phyloP scores from a whole-genome alignment of 2,329 filamentous ascomycete genomes.

The Graphilbum ipis-grandicollis region DNA sequence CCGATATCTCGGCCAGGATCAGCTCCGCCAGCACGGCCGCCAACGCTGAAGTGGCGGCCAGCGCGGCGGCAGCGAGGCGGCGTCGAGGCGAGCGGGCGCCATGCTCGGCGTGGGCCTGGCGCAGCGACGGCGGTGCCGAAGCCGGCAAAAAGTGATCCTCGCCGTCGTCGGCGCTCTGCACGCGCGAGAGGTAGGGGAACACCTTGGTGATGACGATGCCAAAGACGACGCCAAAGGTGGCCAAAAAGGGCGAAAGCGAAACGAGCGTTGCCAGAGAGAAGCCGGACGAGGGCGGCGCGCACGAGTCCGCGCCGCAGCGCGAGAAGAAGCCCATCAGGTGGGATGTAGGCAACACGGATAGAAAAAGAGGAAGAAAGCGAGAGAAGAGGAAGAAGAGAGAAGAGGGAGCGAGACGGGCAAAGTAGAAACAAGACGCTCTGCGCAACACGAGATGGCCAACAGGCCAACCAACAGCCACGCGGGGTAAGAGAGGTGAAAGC shows the following conservation, averaged over 20 bases:
- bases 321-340: slow-evolving; percentile 1
- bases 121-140: slow-evolving; percentile 40
- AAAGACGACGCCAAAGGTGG: slow-evolving; percentile 49
- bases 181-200: slow-evolving; percentile 52
- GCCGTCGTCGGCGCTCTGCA: slow-evolving; percentile 32
- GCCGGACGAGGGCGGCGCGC: slow-evolving; percentile 26
- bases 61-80: slow-evolving; percentile 43
- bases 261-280: slow-evolving; percentile 21
- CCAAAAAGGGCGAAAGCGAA: slow-evolving; percentile 52
- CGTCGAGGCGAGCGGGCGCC: slow-evolving; percentile 32
- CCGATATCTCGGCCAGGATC: slow-evolving; percentile 70
- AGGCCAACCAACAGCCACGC: too few relatives aligned
- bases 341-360: neutral
- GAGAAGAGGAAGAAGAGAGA: neutral
- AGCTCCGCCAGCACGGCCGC: slow-evolving; percentile 64
- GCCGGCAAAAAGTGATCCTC: slow-evolving; percentile 45
- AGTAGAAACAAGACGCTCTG: neutral
- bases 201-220: slow-evolving; percentile 48
- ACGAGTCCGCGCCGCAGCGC: slow-evolving; percentile 40
- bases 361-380: neutral
- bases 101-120: slow-evolving; percentile 41
- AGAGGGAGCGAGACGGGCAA: too few relatives aligned
- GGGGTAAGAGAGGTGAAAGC: too few relatives aligned
- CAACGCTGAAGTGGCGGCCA: slow-evolving; percentile 60
- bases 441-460: too few relatives aligned